Evolutionary conservation across 1,139 yeast species (phyloP), one percentile per base, ranked within the genome.

Genomic region (Yamadazyma songkhlaensis): DNA sequence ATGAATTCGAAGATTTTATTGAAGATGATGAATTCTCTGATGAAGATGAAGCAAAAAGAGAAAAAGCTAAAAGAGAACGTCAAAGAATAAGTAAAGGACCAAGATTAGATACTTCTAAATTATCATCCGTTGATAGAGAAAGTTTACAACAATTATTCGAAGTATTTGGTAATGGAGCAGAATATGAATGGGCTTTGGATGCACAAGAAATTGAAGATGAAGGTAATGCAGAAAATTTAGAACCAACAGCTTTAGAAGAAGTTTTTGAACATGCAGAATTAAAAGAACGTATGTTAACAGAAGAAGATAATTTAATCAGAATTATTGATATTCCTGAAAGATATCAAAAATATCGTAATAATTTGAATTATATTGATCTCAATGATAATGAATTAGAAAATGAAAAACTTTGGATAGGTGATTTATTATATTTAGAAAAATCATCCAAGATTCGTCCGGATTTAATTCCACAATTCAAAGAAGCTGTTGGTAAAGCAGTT

Each of bases 101-200:
- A 11, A 55, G 64, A 39, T 55, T 71, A 44, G 77, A 71, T 46
- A 67, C 86, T 22, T 71, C 83, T 8, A 82, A 83, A 46, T 71
- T 84, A 35, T 78, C 87, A 1, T 88, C 82, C 36, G 84, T 92
- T 32, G 96, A 94, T 51, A 84, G 95, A 44, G 98, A 92, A 55
- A 87, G 89, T 58, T 77, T 90, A 47, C 95, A 88, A 51, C 97
- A 92, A 57, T 77, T 92, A 53, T 89, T 81, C 54, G 98, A 92
- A 59, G 90, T 92, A 8, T 92, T 92, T 57, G 99, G 99, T 44
- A 94, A 89, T 59, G 99, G 98, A 33, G 92, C 84, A 44, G 97
- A 90, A 57, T 92, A 92, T 60, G 97, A 88, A 44, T 92, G 97
- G 97, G 98, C 98, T 2, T 71, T 94, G 42, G 97, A 88, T 53